Evolutionary conservation across 2,329 filamentous ascomycete species (phyloP).

Genomic region (Hypoxylon sp.): DNA sequence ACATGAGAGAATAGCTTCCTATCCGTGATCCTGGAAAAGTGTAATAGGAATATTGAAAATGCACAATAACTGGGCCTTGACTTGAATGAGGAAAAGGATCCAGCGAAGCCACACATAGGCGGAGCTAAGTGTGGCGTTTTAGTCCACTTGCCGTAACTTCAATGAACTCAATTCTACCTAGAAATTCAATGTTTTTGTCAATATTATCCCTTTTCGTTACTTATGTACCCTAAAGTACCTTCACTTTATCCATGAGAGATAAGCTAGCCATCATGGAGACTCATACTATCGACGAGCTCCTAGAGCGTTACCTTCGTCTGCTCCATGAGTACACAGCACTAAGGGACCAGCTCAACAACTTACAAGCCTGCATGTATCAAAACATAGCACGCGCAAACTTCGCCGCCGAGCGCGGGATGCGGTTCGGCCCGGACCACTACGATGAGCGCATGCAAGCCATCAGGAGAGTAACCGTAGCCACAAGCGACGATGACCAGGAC

Average conservation of each 20-base stretch:
- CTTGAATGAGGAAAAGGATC: background rate
- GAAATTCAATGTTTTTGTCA: too few species aligned
- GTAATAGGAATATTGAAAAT: too few species aligned
- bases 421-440: slow-evolving; percentile 78
- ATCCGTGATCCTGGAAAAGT: slow-evolving; percentile 22
- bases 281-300: slow-evolving; percentile 69
- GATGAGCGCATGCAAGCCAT: slow-evolving; percentile 79
- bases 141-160: slow-evolving; percentile 7
- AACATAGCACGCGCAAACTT: slow-evolving; percentile 82
- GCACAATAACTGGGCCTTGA: too few species aligned
- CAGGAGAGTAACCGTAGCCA: slow-evolving; percentile 58
- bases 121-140: slow-evolving; percentile 21
- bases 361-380: slow-evolving; percentile 69
- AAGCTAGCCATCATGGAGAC: slow-evolving; percentile 46
- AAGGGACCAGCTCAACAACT: slow-evolving; percentile 64
- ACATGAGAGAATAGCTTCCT: slow-evolving; percentile 8
- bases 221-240: too few species aligned
- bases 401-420: slow-evolving; percentile 70
- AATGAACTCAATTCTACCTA: background rate
- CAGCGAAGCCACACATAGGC: slow-evolving; percentile 6
- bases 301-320: slow-evolving; percentile 74
- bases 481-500: slow-evolving; percentile 16
- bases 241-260: too few species aligned
- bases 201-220: too few species aligned
- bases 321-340: slow-evolving; percentile 76